Conservation (phyloP, 2,329 filamentous ascomycete genomes). For the Trichoderma sp. region DNA sequence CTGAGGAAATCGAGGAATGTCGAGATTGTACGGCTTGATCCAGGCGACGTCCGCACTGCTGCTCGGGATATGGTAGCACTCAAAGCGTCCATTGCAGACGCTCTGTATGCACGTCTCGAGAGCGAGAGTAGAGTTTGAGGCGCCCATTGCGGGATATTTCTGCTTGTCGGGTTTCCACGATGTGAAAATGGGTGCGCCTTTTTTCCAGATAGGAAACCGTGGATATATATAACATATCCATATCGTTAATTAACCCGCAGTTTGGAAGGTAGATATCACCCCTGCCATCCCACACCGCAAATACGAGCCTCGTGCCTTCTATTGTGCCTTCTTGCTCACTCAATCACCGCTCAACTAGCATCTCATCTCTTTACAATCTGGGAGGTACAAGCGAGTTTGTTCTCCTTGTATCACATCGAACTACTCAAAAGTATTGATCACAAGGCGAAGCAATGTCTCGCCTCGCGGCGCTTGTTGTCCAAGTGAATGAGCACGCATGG, state of each 20-base stretch:
- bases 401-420: not conserved
- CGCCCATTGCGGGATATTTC: not conserved
- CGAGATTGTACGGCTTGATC: conserved; percentile 57
- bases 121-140: conserved; percentile 39
- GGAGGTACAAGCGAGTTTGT: not conserved
- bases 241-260: not conserved
- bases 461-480: too few species aligned
- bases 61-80: conserved; percentile 36
- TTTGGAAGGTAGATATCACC: not conserved
- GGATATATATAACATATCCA: not conserved
- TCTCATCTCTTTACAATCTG: not conserved
- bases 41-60: conserved; percentile 33
- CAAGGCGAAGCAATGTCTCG: not conserved
- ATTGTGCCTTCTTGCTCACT: not conserved
- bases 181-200: not conserved
- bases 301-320: not conserved
- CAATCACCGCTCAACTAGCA: not conserved
- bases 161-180: not conserved
- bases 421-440: not conserved
- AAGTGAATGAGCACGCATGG: not conserved
- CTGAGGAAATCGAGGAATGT: conserved; percentile 50
- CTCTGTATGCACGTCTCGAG: conserved; percentile 48
- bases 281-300: not conserved
- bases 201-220: not conserved
- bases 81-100: conserved; percentile 47